Evolutionary conservation across 768 basidiomycete species (phyloP), one percentile per base, ranked within the genome.

Genomic region (Podaxis carcinomalis): DNA sequence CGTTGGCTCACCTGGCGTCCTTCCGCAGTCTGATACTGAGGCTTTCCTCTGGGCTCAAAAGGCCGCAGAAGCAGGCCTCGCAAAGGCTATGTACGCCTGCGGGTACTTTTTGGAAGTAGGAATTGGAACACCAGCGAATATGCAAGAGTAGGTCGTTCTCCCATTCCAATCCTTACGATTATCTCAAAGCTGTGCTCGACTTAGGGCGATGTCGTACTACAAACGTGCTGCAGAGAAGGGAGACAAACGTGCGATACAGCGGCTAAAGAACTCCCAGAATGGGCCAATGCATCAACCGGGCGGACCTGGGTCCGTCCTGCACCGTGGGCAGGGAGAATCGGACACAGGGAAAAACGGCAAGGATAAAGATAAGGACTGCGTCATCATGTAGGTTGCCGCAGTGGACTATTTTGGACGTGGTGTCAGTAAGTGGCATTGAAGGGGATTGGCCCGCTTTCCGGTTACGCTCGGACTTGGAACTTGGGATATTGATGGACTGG

Each of bases 101-200:
- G 97, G 97, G 1, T 99, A 99, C 78, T 99, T 99, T 73, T 83
- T 89, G 64, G 96, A 99, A 77, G 93, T 96, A 50, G 96, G 95
- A 40, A 93, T 95, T 62, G 93, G 93, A 44, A 92, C 90, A 46
- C 69, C 80, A 54, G 78, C 84, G 27, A 86, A 85, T 74, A 76
- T 82, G 68, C 73, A 78, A 54, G 88, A 93, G 85, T 92, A 69
- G 66, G 88, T 81, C 56, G 56, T 63, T 59, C 61, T 64, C 61
- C 40, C 39, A 55, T 57, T 32, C 32, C 57, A 53, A 54, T 65
- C 35, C 51, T 35, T 53, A 27, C 25, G 53, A 59, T 62, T 28
- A 46, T 28, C 44, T 62, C 36, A 63, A 52, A 27, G 11, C 57
- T 65, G 62, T 49, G 63, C 60, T 51, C 56, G 35, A 19, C 58